Evolutionary conservation across 768 basidiomycete genomes (phyloP).

Genomic region (Rhizopogon vinicolor): DNA sequence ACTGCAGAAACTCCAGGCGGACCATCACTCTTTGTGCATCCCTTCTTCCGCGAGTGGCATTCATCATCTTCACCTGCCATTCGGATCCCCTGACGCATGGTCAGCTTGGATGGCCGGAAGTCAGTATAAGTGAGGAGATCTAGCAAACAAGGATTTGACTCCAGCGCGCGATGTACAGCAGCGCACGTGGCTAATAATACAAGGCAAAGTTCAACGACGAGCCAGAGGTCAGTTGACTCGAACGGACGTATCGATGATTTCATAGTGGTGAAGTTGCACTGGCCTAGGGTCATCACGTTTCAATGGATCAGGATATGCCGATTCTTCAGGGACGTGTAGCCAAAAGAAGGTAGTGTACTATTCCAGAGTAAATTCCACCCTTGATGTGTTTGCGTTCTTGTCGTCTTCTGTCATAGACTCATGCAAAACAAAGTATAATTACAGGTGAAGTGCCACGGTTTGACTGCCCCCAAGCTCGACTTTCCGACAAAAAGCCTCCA

Average conservation of each 20-base stretch:
- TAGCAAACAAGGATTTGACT: conserved; percentile 46
- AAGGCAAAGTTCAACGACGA: not conserved
- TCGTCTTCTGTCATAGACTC: too few relatives aligned
- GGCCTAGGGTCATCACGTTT: conserved; percentile 83
- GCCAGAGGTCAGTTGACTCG: not conserved
- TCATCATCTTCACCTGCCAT: conserved; percentile 86
- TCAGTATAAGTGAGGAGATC: conserved; percentile 54
- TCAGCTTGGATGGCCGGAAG: conserved; percentile 65
- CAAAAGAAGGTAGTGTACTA: conserved; percentile 30
- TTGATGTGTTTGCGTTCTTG: too few relatives aligned
- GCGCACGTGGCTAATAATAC: conserved; percentile 57
- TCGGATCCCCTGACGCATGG: conserved; percentile 82
- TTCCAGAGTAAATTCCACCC: too few relatives aligned
- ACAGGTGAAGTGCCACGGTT: too few relatives aligned
- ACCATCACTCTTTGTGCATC: conserved; percentile 50
- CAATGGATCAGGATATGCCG: conserved; percentile 78
- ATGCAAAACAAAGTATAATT: too few relatives aligned
- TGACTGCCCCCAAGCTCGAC: too few relatives aligned
- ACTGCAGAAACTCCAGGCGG: conserved; percentile 30
- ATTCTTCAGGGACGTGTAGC: conserved; percentile 83
- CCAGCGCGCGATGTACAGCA: conserved; percentile 51
- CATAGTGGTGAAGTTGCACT: conserved; percentile 68
- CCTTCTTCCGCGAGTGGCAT: conserved; percentile 74
- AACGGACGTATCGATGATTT: conserved; percentile 60
- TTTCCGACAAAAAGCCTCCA: too few relatives aligned